Percentiles rank a stretch among this genome's conserved stretches.
These are phyloP conservation scores for Lentinus tigrinus DNA, from an alignment of 768 basidiomycete genomes.

Conservation along the genomic window DNA sequence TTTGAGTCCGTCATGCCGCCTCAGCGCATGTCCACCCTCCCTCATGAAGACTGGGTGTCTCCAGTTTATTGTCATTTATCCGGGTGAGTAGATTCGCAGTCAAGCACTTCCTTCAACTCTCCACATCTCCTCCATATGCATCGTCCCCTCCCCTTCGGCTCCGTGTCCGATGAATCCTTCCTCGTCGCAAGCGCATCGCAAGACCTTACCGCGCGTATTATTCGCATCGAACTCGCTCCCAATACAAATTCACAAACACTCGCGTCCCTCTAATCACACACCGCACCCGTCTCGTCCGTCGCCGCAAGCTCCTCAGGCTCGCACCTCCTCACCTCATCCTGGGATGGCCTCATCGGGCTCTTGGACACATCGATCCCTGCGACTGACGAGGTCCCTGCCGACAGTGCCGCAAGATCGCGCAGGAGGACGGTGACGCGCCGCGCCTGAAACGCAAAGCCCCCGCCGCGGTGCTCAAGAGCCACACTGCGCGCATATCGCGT, in stretches of 20 bases:
- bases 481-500: slow-evolving; percentile 78
- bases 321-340: slow-evolving; percentile 78
- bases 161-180: slow-evolving; percentile 29
- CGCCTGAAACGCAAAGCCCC: slow-evolving; percentile 66
- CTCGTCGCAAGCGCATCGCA: slow-evolving; percentile 73
- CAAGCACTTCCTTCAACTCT: slow-evolving; percentile 53
- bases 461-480: slow-evolving; percentile 71
- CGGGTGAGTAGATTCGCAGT: slow-evolving; percentile 58
- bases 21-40: slow-evolving; percentile 71
- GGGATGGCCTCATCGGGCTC: slow-evolving; percentile 84
- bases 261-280: slow-evolving; percentile 81
- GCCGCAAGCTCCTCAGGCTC: slow-evolving; percentile 51
- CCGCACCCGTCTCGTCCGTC: slow-evolving; percentile 74
- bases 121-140: slow-evolving; percentile 66
- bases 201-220: slow-evolving; percentile 71
- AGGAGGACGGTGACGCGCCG: slow-evolving; percentile 28
- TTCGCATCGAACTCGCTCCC: slow-evolving; percentile 28
- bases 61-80: slow-evolving; percentile 61
- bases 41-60: slow-evolving; percentile 95
- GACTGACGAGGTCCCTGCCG: slow-evolving; percentile 58
- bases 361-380: slow-evolving; percentile 69
- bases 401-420: slow-evolving; percentile 56
- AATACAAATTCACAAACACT: slow-evolving; percentile 31
- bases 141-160: slow-evolving; percentile 43
- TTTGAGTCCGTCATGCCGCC: slow-evolving; percentile 88